Percentiles rank a stretch among this genome's conserved stretches.
These are phyloP conservation scores for Hygrophorus pudorinus DNA, from an alignment of 768 basidiomycete genomes.

Conservation along the genomic window DNA sequence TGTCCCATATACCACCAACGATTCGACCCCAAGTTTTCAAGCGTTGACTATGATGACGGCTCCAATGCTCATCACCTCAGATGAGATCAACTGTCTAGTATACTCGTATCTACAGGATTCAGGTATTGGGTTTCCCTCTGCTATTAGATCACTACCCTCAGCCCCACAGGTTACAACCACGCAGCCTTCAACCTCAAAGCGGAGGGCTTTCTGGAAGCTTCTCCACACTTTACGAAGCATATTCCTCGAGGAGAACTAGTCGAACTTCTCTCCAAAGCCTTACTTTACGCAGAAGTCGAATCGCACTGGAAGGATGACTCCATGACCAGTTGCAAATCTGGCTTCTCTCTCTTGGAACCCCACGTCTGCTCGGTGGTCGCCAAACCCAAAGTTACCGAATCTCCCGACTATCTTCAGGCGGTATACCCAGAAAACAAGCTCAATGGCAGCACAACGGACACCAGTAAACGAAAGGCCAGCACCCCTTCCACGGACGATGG, in stretches of 20 bases:
- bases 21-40: background rate
- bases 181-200: slow-evolving; percentile 73
- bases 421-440: slow-evolving; percentile 1
- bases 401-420: slow-evolving; percentile 13
- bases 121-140: slow-evolving; percentile 31
- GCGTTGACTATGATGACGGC: background rate
- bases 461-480: slow-evolving; percentile 42
- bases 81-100: slow-evolving; percentile 79
- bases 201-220: slow-evolving; percentile 63
- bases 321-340: slow-evolving; percentile 54
- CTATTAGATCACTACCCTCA: background rate
- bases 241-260: slow-evolving; percentile 76
- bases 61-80: slow-evolving; percentile 59
- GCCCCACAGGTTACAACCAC: slow-evolving; percentile 60
- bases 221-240: slow-evolving; percentile 58
- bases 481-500: slow-evolving; percentile 32
- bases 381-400: slow-evolving; percentile 7
- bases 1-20: background rate
- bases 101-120: slow-evolving; percentile 80
- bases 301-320: slow-evolving; percentile 65
- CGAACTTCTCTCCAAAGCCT: slow-evolving; percentile 69
- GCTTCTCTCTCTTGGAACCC: slow-evolving; percentile 66
- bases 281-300: slow-evolving; percentile 78
- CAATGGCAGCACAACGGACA: slow-evolving; percentile 4
- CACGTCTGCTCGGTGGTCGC: slow-evolving; percentile 59